Percentiles rank a stretch among this genome's conserved stretches.
phyloP scores from a whole-genome alignment of 2,329 filamentous ascomycete genomes.

The Trichophyton mentagrophytes region DNA sequence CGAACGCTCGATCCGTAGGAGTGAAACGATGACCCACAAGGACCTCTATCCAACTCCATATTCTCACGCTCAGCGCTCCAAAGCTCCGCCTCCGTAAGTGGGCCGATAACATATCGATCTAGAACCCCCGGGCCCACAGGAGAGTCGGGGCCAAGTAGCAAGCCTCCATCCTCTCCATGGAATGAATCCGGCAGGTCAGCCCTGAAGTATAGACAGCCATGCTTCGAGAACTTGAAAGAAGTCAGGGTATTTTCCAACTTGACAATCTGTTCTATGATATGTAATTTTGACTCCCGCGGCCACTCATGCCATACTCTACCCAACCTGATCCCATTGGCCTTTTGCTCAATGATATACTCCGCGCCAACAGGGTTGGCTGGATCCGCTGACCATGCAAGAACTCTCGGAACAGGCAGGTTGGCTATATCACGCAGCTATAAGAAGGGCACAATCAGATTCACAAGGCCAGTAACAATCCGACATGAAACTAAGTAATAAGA shows the following conservation, averaged over 20 bases:
- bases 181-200: background rate
- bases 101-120: conserved; percentile 14
- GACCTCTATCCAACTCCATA: conserved; percentile 21
- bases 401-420: conserved; percentile 11
- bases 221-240: conserved; percentile 1
- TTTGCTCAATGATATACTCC: conserved; percentile 20
- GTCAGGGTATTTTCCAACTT: conserved; percentile 7
- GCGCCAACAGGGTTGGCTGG: conserved; percentile 11
- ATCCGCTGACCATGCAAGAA: conserved; percentile 10
- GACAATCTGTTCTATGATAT: conserved; percentile 7
- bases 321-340: conserved; percentile 13
- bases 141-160: background rate
- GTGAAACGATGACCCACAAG: conserved; percentile 16
- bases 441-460: too few relatives aligned
- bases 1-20: background rate
- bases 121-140: background rate
- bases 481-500: background rate
- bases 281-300: conserved; percentile 14
- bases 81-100: conserved; percentile 15
- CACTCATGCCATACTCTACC: conserved; percentile 7
- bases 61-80: conserved; percentile 15
- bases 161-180: background rate
- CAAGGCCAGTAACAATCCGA: background rate
- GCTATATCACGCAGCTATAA: conserved; percentile 11
- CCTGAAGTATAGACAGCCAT: conserved; percentile 11